phyloP scores from a whole-genome alignment of 164 flowering plant genomes.

The Kalanchoe fedtschenkoi region DNA sequence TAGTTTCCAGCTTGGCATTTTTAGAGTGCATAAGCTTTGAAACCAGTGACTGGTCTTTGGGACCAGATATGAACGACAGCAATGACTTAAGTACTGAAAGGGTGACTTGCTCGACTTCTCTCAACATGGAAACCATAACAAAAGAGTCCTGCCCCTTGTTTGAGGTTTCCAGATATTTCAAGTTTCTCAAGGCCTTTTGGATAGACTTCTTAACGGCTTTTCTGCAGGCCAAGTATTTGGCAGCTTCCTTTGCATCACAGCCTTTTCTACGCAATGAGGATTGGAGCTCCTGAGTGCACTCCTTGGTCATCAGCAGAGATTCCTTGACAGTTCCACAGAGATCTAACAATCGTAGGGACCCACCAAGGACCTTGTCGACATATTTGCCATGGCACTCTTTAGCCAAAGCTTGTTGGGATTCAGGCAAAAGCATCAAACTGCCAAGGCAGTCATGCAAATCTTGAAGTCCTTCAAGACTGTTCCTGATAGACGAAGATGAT shows the following conservation, averaged over 20 bases:
- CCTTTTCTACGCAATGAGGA: constrained; percentile 12
- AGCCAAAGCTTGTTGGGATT: constrained; percentile 13
- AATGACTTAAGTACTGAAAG: constrained; percentile 12
- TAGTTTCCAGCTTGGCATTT: background rate
- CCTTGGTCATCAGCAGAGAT: constrained; percentile 14
- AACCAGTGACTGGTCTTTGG: constrained; percentile 16
- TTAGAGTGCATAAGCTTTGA: constrained; percentile 17
- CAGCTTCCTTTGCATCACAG: constrained; percentile 5
- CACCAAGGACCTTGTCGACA: constrained; percentile 15
- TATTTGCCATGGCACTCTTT: background rate
- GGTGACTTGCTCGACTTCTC: constrained; percentile 15
- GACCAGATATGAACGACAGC: constrained; percentile 6
- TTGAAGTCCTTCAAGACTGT: constrained; percentile 11
- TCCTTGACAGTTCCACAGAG: constrained; percentile 14
- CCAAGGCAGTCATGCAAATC: constrained; percentile 17
- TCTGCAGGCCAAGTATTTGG: constrained; percentile 3
- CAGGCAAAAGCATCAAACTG: constrained; percentile 20
- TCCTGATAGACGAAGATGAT: constrained; percentile 1
- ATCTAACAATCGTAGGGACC: constrained; percentile 19
- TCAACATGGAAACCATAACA: constrained; percentile 1
- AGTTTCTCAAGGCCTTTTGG: background rate
- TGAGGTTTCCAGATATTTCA: constrained; percentile 9
- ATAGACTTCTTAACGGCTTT: constrained; percentile 10
- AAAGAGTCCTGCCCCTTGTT: background rate
- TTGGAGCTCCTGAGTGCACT: constrained; percentile 12